Conservation (phyloP, 2,329 filamentous ascomycete genomes). For the Chrysoporthe puriensis region DNA sequence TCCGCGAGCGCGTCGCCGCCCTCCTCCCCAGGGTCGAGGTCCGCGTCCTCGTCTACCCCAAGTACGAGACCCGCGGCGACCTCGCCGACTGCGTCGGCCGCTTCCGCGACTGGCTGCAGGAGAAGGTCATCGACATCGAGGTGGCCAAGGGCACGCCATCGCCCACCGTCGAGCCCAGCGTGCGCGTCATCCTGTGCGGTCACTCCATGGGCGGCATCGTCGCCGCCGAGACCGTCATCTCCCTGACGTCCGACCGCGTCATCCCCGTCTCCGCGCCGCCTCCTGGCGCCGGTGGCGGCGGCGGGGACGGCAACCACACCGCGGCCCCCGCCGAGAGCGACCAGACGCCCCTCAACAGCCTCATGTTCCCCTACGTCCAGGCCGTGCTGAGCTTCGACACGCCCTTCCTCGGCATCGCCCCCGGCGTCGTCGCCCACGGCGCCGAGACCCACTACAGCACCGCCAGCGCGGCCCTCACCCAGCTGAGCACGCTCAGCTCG, state of each 20-base stretch:
- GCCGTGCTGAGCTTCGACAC: conserved; percentile 94
- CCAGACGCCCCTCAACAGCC: conserved; percentile 51
- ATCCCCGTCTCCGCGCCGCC: conserved; percentile 49
- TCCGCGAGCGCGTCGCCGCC: conserved; percentile 65
- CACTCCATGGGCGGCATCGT: conserved; percentile 96
- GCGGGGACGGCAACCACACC: conserved; percentile 40
- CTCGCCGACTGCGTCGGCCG: conserved; percentile 69
- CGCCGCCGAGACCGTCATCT: conserved; percentile 83
- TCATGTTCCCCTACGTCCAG: conserved; percentile 94
- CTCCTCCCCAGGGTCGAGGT: conserved; percentile 72
- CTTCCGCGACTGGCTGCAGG: conserved; percentile 83
- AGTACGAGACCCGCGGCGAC: conserved; percentile 81
- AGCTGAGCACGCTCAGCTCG: conserved; percentile 66
- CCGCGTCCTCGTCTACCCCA: conserved; percentile 72
- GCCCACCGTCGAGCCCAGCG: conserved; percentile 83
- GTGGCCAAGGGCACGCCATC: conserved; percentile 79
- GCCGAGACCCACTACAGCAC: conserved; percentile 86
- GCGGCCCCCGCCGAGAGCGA: conserved; percentile 40
- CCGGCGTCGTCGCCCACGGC: conserved; percentile 80
- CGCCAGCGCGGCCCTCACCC: conserved; percentile 69
- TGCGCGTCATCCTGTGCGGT: conserved; percentile 79
- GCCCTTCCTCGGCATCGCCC: conserved; percentile 81
- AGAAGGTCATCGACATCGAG: conserved; percentile 93
- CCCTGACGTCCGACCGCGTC: conserved; percentile 63
- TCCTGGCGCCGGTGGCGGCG: conserved; percentile 35